These are phyloP conservation scores for Helotiales sp. DNA, from an alignment of 2,329 filamentous ascomycete species.

Conservation along the genomic window DNA sequence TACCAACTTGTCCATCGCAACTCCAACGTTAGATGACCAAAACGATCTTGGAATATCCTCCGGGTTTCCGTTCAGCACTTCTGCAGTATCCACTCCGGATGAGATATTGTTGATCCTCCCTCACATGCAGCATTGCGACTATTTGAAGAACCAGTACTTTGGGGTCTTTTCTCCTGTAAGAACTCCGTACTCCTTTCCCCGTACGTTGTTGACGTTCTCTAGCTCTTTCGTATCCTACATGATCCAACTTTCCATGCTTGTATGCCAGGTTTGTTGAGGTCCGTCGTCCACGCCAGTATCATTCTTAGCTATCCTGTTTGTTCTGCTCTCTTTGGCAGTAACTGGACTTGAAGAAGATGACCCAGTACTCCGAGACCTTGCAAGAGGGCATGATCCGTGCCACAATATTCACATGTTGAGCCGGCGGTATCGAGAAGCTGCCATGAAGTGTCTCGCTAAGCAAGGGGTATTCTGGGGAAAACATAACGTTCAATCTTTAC, in stretches of 20 bases:
- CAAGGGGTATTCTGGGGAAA: constrained; percentile 27
- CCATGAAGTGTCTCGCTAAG: constrained; percentile 25
- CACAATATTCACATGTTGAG: constrained; percentile 19
- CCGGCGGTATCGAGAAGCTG: constrained; percentile 24
- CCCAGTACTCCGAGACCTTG: constrained; percentile 22
- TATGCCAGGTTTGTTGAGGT: constrained; percentile 19
- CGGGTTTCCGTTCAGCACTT: constrained; percentile 15
- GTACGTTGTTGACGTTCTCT: not conserved
- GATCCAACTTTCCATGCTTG: constrained; percentile 24
- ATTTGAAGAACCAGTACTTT: constrained; percentile 25
- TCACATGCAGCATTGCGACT: constrained; percentile 24
- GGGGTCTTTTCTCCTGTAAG: constrained; percentile 25
- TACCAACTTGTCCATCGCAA: constrained; percentile 14
- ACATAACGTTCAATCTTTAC: constrained; percentile 24
- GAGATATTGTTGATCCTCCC: constrained; percentile 22
- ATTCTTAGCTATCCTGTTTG: constrained; percentile 25
- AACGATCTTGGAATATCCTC: not conserved
- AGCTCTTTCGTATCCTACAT: constrained; percentile 29
- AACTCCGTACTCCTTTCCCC: not conserved
- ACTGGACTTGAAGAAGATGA: constrained; percentile 24
- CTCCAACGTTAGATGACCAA: constrained; percentile 11
- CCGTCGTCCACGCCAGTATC: constrained; percentile 15
- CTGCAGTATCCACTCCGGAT: constrained; percentile 3
- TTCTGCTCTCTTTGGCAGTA: constrained; percentile 25
- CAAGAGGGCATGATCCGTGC: constrained; percentile 13